Evolutionary conservation across 371 early-diverging fungal genomes (phyloP), one percentile per base, ranked within the genome.

Genomic region (Mortierella sp.): DNA sequence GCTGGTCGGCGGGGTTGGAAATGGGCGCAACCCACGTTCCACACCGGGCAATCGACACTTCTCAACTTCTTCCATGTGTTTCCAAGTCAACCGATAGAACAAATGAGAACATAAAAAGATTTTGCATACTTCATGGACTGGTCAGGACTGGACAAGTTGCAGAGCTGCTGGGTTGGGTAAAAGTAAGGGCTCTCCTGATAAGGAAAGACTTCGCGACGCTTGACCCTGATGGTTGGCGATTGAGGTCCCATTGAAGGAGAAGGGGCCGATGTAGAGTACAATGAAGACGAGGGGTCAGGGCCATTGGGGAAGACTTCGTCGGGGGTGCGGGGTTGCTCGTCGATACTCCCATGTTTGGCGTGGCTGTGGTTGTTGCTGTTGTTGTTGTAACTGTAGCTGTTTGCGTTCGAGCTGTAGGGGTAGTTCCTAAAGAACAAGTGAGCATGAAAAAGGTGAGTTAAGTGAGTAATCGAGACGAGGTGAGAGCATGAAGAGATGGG

Each of bases 111-210:
- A 49, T 49, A 29, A 41, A 27, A 55, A 29, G 38, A 3, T 21
- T 27, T 18, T 24, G 24, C 83, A 48, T 91, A 93, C 93, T 91
- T 84, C 73, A 89, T 91, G n/a, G 91, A 85, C 79, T 92, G 88
- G 77, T 95, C 95, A 70, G 92, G 77, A 7, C 90, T 92, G 81
- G 89, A 93, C 18, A 95, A 76, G 78, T 92, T 93, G 80, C 91
- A 92, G 75, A 89, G 87, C 63, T 93, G 92, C 75, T 92, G 92
- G 35, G 94, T 92, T 51, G 92, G 90, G 58, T 90, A 90, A 75
- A 95, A 94, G 82, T 93, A 92, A 12, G 95, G 94, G 49, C 93
- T 84, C 76, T 84, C 85, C 32, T 84, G 85, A n/a, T 78, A 76
- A 46, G 78, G 54, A 56, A 81, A 76, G 65, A 76, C 75, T 41